Percentiles rank a stretch among this genome's conserved stretches.
Evolutionary conservation across 1,284 basidiomycete species (phyloP).

Genomic region (Marasmius sp.): DNA sequence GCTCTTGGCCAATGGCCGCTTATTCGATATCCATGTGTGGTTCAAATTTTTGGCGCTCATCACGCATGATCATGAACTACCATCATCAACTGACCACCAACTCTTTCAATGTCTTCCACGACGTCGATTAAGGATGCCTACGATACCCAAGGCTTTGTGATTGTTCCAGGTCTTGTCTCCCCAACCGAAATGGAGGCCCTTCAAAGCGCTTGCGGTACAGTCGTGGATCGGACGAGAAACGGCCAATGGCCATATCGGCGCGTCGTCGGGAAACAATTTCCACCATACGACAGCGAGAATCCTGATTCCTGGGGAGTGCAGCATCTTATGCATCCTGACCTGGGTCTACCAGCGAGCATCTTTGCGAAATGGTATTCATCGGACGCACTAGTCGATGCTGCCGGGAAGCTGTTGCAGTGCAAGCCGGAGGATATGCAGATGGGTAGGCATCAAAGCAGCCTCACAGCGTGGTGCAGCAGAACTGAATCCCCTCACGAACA

Average conservation of each 20-base stretch:
- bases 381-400: conserved; percentile 48
- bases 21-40: neutral
- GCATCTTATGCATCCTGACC: conserved; percentile 76
- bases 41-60: neutral
- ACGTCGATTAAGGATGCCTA: conserved; percentile 39
- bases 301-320: conserved; percentile 81
- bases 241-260: conserved; percentile 71
- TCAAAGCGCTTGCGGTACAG: conserved; percentile 51
- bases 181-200: conserved; percentile 41
- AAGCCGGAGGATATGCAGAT: conserved; percentile 64
- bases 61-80: neutral
- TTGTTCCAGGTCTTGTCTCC: conserved; percentile 63
- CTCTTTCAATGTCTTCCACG: conserved; percentile 10
- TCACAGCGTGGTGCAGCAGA: too few relatives aligned
- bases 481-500: conserved; percentile 25
- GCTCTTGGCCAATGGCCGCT: neutral
- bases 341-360: conserved; percentile 44
- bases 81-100: neutral
- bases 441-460: conserved; percentile 44
- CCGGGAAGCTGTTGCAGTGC: conserved; percentile 56
- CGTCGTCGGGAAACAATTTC: conserved; percentile 81
- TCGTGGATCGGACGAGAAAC: conserved; percentile 54
- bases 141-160: conserved; percentile 69
- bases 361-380: conserved; percentile 74
- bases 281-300: conserved; percentile 62